Evolutionary conservation across 139 green algal genomes (phyloP), one percentile per base, ranked within the genome.

Genomic region (Tetradesmus lagerheimii): DNA sequence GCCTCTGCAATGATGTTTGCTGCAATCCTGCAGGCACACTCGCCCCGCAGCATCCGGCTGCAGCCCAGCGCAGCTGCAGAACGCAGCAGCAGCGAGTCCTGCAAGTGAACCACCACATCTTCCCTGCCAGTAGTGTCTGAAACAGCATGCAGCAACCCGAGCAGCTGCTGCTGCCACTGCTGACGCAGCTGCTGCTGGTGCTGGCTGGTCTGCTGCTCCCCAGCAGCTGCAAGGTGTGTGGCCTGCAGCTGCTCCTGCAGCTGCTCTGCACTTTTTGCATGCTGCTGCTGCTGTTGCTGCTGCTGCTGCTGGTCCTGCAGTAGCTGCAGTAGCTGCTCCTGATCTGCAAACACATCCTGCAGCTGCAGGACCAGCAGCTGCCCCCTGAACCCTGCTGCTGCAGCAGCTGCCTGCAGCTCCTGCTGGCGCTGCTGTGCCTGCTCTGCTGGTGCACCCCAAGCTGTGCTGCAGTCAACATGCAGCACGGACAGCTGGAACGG

Each of bases 61-160:
- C 88, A 96, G 34, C 94, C 93, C 45, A 94, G 80, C 18, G 39
- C 38, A 0, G 25, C 47, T 0, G 94, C 93, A 1, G 80, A 45
- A 14, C 80, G 62, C 14, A 93, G 90, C 84, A 98, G 91, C 88
- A 97, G 89, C 5, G 79, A 50, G 20, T 86, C n/a, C 25, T 94
- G 92, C 87, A 98, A 91, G 76, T 92, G n/a, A 12, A n/a, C 45
- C 14, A 95, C 38, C 20, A 98, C 50, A 84, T 98, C 96, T 71
- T 96, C 93, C 1, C 89, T 83, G 8, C 93, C 96, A 25, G 96
- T 98, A 53, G 87, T 25, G 57, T 98, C 96, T 1, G 35, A 3
- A 39, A 97, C 93, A 8, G 91, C 94, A 86, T 16, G 75, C 2
- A 84, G 25, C 37, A 85, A 47, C n/a, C 31, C 25, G 16, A 9